Evolutionary conservation across 2,329 filamentous ascomycete genomes (phyloP).

Genomic region (Colletotrichum sublineola): DNA sequence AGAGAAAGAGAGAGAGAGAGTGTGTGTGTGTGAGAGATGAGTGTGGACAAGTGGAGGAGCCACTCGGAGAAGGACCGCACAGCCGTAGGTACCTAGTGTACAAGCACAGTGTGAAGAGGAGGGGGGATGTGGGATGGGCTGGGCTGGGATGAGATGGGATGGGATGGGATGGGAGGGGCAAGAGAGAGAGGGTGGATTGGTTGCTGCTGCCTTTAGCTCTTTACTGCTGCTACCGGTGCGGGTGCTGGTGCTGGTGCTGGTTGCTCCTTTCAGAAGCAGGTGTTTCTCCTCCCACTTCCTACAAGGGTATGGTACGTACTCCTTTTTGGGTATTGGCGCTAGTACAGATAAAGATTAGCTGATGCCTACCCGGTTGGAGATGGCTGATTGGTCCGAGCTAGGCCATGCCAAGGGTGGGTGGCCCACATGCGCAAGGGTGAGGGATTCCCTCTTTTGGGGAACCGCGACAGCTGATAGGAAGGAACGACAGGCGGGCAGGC

Average conservation of each 20-base stretch:
- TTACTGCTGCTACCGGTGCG: neutral
- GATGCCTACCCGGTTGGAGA: neutral
- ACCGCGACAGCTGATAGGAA: slow-evolving; percentile 36
- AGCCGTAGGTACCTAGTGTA: neutral
- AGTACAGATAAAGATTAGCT: neutral
- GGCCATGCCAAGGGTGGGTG: slow-evolving; percentile 1
- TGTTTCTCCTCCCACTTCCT: neutral
- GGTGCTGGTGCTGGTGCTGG: neutral
- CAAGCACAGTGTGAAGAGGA: neutral
- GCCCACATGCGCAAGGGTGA: slow-evolving; percentile 29
- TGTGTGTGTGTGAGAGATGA: neutral
- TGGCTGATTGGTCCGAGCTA: slow-evolving; percentile 27
- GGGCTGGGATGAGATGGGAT: neutral
- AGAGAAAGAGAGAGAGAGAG: neutral
- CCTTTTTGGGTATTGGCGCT: neutral
- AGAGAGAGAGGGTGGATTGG: neutral
- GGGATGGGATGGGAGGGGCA: neutral
- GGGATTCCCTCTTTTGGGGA: slow-evolving; percentile 39
- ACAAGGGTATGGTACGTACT: neutral
- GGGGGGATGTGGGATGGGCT: no score
- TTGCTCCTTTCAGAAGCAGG: neutral
- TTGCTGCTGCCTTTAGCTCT: neutral
- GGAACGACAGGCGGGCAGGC: slow-evolving; percentile 6
- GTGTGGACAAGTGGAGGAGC: slow-evolving; percentile 16
- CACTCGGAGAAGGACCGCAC: neutral